Evolutionary conservation across 1,284 basidiomycete species (phyloP).

Genomic region (Bondarzewia mesenterica): DNA sequence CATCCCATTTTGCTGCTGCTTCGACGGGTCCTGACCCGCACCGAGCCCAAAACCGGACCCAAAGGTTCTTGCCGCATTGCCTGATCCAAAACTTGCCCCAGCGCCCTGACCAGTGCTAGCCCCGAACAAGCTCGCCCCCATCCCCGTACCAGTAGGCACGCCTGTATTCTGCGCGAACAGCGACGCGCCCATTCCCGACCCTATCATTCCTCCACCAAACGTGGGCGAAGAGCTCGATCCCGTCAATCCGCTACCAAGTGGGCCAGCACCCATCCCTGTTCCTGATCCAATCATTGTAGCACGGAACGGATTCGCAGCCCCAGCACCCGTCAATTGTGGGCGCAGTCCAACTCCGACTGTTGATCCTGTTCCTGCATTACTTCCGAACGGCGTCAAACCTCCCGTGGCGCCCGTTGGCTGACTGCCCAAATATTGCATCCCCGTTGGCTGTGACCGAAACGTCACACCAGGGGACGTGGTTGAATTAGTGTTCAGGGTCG

Average conservation of each 20-base stretch:
- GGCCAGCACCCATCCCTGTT: conserved; percentile 7
- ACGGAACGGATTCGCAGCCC: conserved; percentile 64
- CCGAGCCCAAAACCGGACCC: not conserved
- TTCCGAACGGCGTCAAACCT: conserved; percentile 19
- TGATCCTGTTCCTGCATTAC: conserved; percentile 28
- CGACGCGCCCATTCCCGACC: conserved; percentile 7
- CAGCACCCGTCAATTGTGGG: conserved; percentile 60
- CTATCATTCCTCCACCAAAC: conserved; percentile 11
- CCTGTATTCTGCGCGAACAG: conserved; percentile 9
- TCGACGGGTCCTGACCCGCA: not conserved
- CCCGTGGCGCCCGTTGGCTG: conserved; percentile 18
- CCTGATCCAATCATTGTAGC: conserved; percentile 30
- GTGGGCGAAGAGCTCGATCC: conserved; percentile 12
- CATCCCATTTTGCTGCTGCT: conserved; percentile 2
- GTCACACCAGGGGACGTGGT: conserved; percentile 1
- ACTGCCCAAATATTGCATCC: conserved; percentile 14
- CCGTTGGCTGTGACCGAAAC: conserved; percentile 22
- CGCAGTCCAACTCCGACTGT: conserved; percentile 54
- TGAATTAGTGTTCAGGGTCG: conserved; percentile 12
- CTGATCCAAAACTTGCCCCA: not conserved
- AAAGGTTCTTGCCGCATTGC: not conserved
- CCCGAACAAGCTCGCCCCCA: conserved; percentile 12
- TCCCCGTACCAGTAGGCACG: conserved; percentile 5
- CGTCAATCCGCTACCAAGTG: conserved; percentile 13
- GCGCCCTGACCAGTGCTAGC: not conserved